Evolutionary conservation across 352 stramenopile genomes (phyloP).

Genomic region (Pythium aphanidermatum): DNA sequence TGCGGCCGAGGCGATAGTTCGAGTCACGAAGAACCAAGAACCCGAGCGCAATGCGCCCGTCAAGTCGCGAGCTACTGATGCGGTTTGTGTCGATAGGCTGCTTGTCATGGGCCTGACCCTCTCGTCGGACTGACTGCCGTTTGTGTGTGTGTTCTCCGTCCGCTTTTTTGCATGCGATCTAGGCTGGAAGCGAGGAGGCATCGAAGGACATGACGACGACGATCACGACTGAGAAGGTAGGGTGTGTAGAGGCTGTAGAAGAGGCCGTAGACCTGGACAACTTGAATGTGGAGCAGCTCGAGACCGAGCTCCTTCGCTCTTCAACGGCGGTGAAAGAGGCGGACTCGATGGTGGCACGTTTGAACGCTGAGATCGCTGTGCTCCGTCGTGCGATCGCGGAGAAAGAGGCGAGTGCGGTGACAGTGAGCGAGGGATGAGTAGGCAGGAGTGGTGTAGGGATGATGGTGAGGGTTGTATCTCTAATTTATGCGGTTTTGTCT

Average conservation of each 20-base stretch:
- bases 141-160: too few relatives aligned
- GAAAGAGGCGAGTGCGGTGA: slow-evolving; percentile 6
- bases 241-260: not conserved
- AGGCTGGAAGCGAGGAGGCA: too few relatives aligned
- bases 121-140: too few relatives aligned
- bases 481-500: too few relatives aligned
- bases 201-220: not conserved
- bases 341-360: slow-evolving; percentile 11
- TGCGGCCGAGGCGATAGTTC: not conserved
- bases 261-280: not conserved
- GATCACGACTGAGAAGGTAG: not conserved
- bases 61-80: not conserved
- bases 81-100: not conserved
- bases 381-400: slow-evolving; percentile 12
- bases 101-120: too few relatives aligned
- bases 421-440: too few relatives aligned
- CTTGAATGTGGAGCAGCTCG: slow-evolving; percentile 1
- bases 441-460: not conserved
- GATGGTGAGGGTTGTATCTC: too few relatives aligned
- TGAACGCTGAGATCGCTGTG: slow-evolving; percentile 20
- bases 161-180: too few relatives aligned
- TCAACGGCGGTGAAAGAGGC: slow-evolving; percentile 12
- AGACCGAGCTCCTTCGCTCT: slow-evolving; percentile 9
- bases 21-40: not conserved
- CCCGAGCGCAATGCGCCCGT: too few relatives aligned